These are phyloP conservation scores for Penicillium thymicola DNA, from an alignment of 2,329 filamentous ascomycete species.

Conservation along the genomic window DNA sequence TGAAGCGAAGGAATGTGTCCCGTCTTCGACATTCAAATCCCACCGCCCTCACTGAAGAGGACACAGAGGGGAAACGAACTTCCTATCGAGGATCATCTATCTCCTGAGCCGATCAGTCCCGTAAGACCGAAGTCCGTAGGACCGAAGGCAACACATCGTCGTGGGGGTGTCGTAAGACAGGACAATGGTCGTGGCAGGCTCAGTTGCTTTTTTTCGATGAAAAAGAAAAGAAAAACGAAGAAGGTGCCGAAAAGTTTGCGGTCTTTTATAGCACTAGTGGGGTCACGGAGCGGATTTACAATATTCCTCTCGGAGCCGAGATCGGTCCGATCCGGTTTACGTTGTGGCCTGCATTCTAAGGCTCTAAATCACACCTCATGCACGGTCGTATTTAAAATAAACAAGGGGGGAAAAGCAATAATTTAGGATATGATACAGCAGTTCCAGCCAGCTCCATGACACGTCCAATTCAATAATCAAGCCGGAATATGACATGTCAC, in stretches of 20 bases:
- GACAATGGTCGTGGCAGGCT: conserved; percentile 69
- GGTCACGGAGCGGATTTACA: conserved; percentile 29
- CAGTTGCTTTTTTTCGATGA: conserved; percentile 57
- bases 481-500: neutral
- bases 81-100: conserved; percentile 63
- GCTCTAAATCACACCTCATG: neutral
- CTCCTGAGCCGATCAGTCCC: conserved; percentile 62
- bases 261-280: conserved; percentile 28
- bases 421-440: neutral
- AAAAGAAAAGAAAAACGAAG: conserved; percentile 46
- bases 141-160: conserved; percentile 67
- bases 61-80: conserved; percentile 66
- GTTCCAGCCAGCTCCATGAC: neutral
- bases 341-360: neutral
- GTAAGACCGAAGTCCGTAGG: conserved; percentile 52
- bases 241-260: conserved; percentile 14
- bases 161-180: conserved; percentile 46
- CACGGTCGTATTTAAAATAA: neutral
- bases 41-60: conserved; percentile 70
- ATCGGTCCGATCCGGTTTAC: neutral
- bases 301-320: conserved; percentile 11
- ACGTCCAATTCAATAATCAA: neutral
- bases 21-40: conserved; percentile 68
- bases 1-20: conserved; percentile 47
- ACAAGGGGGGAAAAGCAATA: neutral